phyloP scores from a whole-genome alignment of 1,284 basidiomycete species.

The Trichosporon inkin region DNA sequence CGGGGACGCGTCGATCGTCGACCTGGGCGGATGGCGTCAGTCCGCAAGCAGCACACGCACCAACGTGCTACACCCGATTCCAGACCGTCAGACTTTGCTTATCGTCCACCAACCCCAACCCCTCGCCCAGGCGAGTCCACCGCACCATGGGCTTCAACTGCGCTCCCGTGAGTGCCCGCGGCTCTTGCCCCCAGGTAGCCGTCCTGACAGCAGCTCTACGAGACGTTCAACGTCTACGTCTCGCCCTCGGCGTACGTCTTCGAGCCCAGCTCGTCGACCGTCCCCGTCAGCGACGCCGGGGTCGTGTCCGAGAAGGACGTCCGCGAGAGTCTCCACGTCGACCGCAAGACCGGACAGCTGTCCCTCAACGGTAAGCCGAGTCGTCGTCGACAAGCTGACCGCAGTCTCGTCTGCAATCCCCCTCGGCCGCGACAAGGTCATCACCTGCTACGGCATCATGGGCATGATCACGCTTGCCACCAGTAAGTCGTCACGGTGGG shows the following conservation, averaged over 20 bases:
- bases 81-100: not conserved
- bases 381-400: not conserved
- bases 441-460: conserved; percentile 70
- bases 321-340: conserved; percentile 50
- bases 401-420: conserved; percentile 44
- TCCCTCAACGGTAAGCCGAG: conserved; percentile 47
- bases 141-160: conserved; percentile 28
- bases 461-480: conserved; percentile 80
- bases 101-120: not conserved
- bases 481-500: conserved; percentile 55
- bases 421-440: conserved; percentile 50
- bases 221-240: conserved; percentile 51
- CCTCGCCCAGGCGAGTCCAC: not conserved
- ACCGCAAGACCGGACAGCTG: conserved; percentile 48
- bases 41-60: not conserved
- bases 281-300: conserved; percentile 21
- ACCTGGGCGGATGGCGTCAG: not conserved
- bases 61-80: not conserved
- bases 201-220: conserved; percentile 44
- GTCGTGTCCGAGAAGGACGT: conserved; percentile 43
- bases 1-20: conserved; percentile 4
- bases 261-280: conserved; percentile 41
- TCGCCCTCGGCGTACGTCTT: conserved; percentile 48
- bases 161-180: conserved; percentile 24
- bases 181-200: not conserved